These are phyloP conservation scores for Colletotrichum eleusines DNA, from an alignment of 2,329 filamentous ascomycete genomes.

Conservation along the genomic window DNA sequence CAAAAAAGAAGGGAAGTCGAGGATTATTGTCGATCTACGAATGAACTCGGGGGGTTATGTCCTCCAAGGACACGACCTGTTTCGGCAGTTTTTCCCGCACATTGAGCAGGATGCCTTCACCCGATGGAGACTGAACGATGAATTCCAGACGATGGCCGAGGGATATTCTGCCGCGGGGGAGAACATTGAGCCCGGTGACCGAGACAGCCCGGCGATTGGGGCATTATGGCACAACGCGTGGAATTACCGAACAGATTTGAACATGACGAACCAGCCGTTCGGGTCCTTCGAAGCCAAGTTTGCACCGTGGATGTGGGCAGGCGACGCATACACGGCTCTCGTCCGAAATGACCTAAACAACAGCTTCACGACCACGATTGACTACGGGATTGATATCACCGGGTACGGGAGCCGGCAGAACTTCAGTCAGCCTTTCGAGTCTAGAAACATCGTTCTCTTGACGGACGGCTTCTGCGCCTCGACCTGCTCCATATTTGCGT, in stretches of 20 bases:
- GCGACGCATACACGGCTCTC: slow-evolving; percentile 66
- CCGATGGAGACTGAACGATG: slow-evolving; percentile 53
- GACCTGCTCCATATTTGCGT: slow-evolving; percentile 67
- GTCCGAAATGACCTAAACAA: slow-evolving; percentile 64
- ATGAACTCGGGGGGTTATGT: slow-evolving; percentile 70
- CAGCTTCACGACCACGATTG: slow-evolving; percentile 54
- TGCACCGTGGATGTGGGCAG: slow-evolving; percentile 53
- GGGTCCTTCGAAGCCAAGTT: slow-evolving; percentile 51
- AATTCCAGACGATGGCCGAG: slow-evolving; percentile 59
- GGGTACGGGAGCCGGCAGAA: slow-evolving; percentile 62
- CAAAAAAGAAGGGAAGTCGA: slow-evolving; percentile 63
- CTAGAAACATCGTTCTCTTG: slow-evolving; percentile 68
- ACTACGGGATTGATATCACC: slow-evolving; percentile 60
- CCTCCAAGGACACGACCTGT: slow-evolving; percentile 68
- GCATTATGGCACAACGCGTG: slow-evolving; percentile 61
- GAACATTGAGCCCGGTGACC: slow-evolving; percentile 57
- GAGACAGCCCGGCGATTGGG: slow-evolving; percentile 51
- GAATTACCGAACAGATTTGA: slow-evolving; percentile 55
- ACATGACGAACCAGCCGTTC: slow-evolving; percentile 62
- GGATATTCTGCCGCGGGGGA: slow-evolving; percentile 58
- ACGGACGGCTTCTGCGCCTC: slow-evolving; percentile 70
- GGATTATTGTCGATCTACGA: slow-evolving; percentile 69
- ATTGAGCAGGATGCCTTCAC: slow-evolving; percentile 52
- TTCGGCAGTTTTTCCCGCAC: slow-evolving; percentile 65
- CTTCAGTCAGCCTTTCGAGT: slow-evolving; percentile 64